Percentiles rank a stretch among this genome's conserved stretches.
These are phyloP conservation scores for Colletotrichum camelliae DNA, from an alignment of 2,329 filamentous ascomycete species.

Conservation along the genomic window DNA sequence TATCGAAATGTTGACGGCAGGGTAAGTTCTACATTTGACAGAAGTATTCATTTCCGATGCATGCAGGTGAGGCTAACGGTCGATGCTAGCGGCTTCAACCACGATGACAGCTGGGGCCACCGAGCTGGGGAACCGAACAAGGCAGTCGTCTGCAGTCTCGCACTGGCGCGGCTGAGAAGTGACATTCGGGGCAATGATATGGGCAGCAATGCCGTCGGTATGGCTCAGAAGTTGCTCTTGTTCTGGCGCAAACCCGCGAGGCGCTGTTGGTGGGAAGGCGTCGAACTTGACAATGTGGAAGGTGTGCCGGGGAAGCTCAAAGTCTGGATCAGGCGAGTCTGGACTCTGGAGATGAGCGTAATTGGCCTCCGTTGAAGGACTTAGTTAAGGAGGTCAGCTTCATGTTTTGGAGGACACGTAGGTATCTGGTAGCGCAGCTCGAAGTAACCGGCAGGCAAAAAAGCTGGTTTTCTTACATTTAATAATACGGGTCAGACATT, in stretches of 20 bases:
- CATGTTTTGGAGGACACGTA: neutral
- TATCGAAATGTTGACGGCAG: slow-evolving; percentile 98
- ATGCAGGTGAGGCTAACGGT: neutral
- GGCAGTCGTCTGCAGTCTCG: slow-evolving; percentile 96
- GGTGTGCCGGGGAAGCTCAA: slow-evolving; percentile 92
- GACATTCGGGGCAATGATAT: slow-evolving; percentile 84
- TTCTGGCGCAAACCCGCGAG: slow-evolving; percentile 98
- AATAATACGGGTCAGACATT: neutral
- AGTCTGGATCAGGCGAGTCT: slow-evolving; percentile 97
- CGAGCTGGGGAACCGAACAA: slow-evolving; percentile 98
- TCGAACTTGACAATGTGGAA: slow-evolving; percentile 87
- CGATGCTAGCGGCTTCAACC: slow-evolving; percentile 82
- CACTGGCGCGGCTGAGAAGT: slow-evolving; percentile 88
- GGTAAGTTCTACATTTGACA: slow-evolving; percentile 63
- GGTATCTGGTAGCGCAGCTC: slow-evolving; percentile 2
- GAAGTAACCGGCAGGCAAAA: neutral
- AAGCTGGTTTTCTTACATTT: neutral
- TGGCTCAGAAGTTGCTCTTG: slow-evolving; percentile 96
- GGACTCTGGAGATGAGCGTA: slow-evolving; percentile 98
- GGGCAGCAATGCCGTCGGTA: slow-evolving; percentile 83
- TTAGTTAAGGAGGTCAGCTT: too few relatives aligned
- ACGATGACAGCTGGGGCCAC: slow-evolving; percentile 94
- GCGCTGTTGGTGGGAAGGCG: slow-evolving; percentile 98
- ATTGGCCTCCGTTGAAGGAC: slow-evolving; percentile 75
- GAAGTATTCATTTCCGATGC: neutral